These are phyloP conservation scores for Ophiobolus disseminans DNA, from an alignment of 2,329 filamentous ascomycete species.

Conservation along the genomic window DNA sequence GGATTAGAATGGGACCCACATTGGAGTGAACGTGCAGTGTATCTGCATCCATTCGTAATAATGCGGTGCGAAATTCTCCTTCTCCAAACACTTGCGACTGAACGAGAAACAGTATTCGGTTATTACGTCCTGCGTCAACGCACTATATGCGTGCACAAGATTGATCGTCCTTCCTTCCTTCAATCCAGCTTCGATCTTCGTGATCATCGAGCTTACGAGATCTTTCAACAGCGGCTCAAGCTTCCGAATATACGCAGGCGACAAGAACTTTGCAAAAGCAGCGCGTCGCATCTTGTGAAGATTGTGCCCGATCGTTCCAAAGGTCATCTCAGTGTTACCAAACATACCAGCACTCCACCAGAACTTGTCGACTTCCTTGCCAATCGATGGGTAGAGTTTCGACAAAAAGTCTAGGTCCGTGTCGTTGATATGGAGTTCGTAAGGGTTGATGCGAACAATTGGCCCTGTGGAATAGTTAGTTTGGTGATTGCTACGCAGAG, in stretches of 20 bases:
- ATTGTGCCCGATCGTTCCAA: conserved; percentile 18
- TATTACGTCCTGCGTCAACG: too few relatives aligned
- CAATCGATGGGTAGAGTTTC: conserved; percentile 22
- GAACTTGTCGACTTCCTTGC: conserved; percentile 3
- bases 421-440: conserved; percentile 26
- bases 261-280: conserved; percentile 13
- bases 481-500: neutral
- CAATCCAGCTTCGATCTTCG: too few relatives aligned
- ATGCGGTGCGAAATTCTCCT: too few relatives aligned
- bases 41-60: too few relatives aligned
- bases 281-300: conserved; percentile 7
- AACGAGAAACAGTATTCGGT: too few relatives aligned
- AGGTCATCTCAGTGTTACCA: conserved; percentile 7
- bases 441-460: conserved; percentile 26
- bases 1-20: too few relatives aligned
- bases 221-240: conserved; percentile 6
- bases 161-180: too few relatives aligned
- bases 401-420: conserved; percentile 23
- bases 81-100: too few relatives aligned
- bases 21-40: too few relatives aligned
- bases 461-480: conserved; percentile 3
- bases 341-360: conserved; percentile 2
- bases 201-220: too few relatives aligned
- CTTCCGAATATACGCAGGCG: conserved; percentile 4
- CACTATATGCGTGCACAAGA: too few relatives aligned